Conservation (phyloP, 805 yeast species). For the Saccharomyces paradoxus region DNA sequence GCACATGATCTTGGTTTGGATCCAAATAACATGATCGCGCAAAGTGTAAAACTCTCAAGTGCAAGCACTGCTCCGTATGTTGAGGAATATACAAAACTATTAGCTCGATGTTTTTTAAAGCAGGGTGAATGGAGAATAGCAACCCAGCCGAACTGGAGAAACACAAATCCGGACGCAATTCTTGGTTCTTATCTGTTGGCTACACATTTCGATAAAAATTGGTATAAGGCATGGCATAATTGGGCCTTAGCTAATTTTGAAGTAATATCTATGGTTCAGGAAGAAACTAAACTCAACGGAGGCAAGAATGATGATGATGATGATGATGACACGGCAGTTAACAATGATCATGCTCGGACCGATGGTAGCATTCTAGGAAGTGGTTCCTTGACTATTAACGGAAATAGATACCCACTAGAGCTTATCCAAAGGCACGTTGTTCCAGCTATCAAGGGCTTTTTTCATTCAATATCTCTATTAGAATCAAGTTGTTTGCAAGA, state of each 20-base stretch:
- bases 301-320: not conserved
- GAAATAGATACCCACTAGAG: conserved; percentile 35
- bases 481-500: conserved; percentile 81
- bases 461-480: conserved; percentile 82
- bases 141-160: conserved; percentile 67
- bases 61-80: conserved; percentile 48
- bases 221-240: conserved; percentile 99
- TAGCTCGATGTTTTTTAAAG: conserved; percentile 88
- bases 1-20: conserved; percentile 79
- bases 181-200: conserved; percentile 88
- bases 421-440: conserved; percentile 76
- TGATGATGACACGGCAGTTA: not conserved
- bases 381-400: conserved; percentile 23
- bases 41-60: conserved; percentile 64
- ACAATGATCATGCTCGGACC: not conserved
- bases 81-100: conserved; percentile 69
- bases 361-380: conserved; percentile 14
- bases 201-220: conserved; percentile 79
- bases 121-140: conserved; percentile 97
- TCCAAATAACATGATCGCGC: conserved; percentile 78
- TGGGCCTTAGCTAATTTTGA: conserved; percentile 98
- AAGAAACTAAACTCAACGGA: not conserved
- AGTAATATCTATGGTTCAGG: conserved; percentile 50
- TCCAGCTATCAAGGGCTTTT: conserved; percentile 89
- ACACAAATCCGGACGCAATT: conserved; percentile 71